These are phyloP conservation scores for Rosa multiflora DNA, from an alignment of 306 rosid species.

Conservation along the genomic window DNA sequence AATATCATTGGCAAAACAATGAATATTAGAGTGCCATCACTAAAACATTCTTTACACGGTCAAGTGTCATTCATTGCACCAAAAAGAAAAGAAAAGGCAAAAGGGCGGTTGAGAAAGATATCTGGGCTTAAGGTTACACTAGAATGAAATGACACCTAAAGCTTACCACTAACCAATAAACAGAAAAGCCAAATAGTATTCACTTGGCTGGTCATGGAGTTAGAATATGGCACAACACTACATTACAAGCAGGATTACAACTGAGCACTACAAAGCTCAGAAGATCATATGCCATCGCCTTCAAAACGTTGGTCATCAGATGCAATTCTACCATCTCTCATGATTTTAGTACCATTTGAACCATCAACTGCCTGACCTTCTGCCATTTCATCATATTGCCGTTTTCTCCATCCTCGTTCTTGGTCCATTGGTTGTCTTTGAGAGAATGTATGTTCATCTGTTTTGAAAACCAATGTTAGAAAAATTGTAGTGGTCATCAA, in stretches of 20 bases:
- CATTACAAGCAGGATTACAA: conserved; percentile 11
- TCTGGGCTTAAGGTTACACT: conserved; percentile 13
- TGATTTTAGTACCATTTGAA: conserved; percentile 32
- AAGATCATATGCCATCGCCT: conserved; percentile 18
- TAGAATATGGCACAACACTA: conserved; percentile 26
- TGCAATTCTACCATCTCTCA: conserved; percentile 21
- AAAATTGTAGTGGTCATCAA: conserved; percentile 16
- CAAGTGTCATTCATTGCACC: conserved; percentile 23
- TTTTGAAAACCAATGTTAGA: conserved; percentile 44
- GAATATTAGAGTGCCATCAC: neutral
- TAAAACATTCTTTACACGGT: conserved; percentile 25
- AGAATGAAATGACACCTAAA: conserved; percentile 24
- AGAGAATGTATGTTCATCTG: conserved; percentile 60
- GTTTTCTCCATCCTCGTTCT: conserved; percentile 42
- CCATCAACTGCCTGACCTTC: conserved; percentile 33
- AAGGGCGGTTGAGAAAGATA: conserved; percentile 20
- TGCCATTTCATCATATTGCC: conserved; percentile 30
- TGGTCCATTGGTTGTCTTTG: conserved; percentile 52
- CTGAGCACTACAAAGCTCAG: conserved; percentile 12
- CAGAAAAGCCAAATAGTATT: conserved; percentile 1
- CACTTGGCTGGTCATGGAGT: conserved; percentile 18
- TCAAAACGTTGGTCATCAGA: conserved; percentile 23
- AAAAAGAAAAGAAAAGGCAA: neutral
- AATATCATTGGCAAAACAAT: neutral
- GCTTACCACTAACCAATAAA: conserved; percentile 21